Base-by-base conservation (phyloP, 2,329 filamentous ascomycete species). In the Xylaria sp. region DNA sequence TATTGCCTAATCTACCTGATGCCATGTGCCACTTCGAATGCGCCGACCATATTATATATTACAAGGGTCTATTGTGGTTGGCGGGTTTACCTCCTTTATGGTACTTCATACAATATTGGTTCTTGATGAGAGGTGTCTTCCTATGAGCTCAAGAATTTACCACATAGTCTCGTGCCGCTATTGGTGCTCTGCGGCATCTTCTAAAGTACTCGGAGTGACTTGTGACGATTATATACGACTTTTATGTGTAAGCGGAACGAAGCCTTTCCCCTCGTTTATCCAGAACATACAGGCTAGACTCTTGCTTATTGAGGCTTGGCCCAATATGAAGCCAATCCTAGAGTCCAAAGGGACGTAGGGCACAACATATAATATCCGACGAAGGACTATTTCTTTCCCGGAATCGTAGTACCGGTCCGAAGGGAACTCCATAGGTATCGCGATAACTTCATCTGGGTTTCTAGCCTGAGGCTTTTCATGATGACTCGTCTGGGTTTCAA, bases 401-500 rank as follows among this genome's bases (percentile, higher is more conserved):
- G 45, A 5, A 25, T 15, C 12, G 23, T 28, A 4, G 5, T 48
- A 15, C 23, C 5, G 3, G 20, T 46, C 9, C 2, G 6, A 2
- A 4, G 41, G 20, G 4, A 8, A 23, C 13, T 23, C 23, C 20
- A 13, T 1, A 46, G n/a, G 23, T 46, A 23, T 46, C 7, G 20
- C 23, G 10, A 23, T 46, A 46, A 4, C n/a, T 46, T 46, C 10
- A 8, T 13, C 15, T 28, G 9, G 41, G 7, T 43, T 43, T 23
- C 25, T 18, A 10, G 10, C 25, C 23, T 39, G 2, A 8, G 6
- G 32, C 13, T 2, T 39, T 30, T 18, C 10, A 18, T 48, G 13
- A 63, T 48, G 52, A 13, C 67, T 28, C 39, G 53, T n/a, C 50
- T 69, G 53, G 18, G 39, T 45, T 7, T 34, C 2, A 36, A 18